Percentiles rank a stretch among this genome's conserved stretches.
Evolutionary conservation across 2,329 filamentous ascomycete species (phyloP).

Genomic region (Triangularia verruculosa): DNA sequence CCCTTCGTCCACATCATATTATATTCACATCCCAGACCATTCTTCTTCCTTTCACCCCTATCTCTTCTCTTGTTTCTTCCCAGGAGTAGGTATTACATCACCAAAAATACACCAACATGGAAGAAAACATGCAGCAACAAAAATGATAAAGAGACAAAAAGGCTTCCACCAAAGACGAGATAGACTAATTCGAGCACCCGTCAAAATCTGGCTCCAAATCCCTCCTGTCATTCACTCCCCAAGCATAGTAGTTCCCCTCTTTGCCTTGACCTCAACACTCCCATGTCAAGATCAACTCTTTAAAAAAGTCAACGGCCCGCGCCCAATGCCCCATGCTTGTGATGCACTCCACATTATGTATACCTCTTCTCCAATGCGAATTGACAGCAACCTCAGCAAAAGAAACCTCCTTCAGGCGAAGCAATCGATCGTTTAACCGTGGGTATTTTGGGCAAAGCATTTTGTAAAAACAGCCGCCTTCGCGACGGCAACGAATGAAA

Average conservation of each 20-base stretch:
- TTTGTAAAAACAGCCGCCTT: not conserved
- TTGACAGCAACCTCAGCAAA: not conserved
- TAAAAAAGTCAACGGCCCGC: not conserved
- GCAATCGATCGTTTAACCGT: slow-evolving; percentile 4
- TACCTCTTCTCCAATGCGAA: not conserved
- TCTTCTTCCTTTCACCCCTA: not conserved
- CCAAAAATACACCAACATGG: not conserved
- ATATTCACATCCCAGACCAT: not conserved
- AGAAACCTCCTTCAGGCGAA: slow-evolving; percentile 6
- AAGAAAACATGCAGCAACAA: not conserved
- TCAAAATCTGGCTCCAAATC: not conserved
- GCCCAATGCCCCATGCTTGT: slow-evolving; percentile 12
- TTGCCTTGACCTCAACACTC: not conserved
- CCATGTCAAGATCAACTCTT: not conserved
- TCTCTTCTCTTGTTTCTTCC: not conserved
- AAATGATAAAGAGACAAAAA: not conserved
- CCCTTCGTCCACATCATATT: not conserved
- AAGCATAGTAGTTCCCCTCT: too few relatives aligned
- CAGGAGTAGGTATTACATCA: not conserved
- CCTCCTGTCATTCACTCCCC: not conserved
- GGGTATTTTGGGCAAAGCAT: slow-evolving; percentile 10
- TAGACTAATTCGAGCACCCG: not conserved
- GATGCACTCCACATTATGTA: slow-evolving; percentile 20
- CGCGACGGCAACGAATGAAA: slow-evolving; percentile 7
- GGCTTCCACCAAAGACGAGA: not conserved